These are phyloP conservation scores for Clavispora asparagi DNA, from an alignment of 805 yeast genomes.

Conservation along the genomic window DNA sequence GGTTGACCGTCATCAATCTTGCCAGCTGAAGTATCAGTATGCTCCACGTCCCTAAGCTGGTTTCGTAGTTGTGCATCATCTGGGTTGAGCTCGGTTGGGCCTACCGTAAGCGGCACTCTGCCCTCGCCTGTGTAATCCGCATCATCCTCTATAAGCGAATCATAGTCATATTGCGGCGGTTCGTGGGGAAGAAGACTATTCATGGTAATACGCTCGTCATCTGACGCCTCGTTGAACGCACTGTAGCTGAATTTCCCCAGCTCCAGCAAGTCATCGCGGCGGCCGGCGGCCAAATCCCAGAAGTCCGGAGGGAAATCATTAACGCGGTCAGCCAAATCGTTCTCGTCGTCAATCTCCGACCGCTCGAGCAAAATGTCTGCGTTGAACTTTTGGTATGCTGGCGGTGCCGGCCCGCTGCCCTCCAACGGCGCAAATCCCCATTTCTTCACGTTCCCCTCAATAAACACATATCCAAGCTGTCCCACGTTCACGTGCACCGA, in stretches of 20 bases:
- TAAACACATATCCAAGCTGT: conserved; percentile 81
- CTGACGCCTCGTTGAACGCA: conserved; percentile 36
- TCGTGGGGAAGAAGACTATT: conserved; percentile 29
- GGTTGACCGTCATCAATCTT: background rate
- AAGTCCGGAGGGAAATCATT: conserved; percentile 55
- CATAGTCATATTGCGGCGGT: conserved; percentile 36
- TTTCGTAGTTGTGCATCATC: background rate
- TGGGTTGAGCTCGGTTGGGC: background rate
- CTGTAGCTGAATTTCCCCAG: conserved; percentile 33
- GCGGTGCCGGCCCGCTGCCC: conserved; percentile 90
- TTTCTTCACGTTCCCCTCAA: conserved; percentile 88
- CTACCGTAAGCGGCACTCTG: background rate
- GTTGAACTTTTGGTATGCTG: conserved; percentile 77
- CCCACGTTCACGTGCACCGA: conserved; percentile 87
- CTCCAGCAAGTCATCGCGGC: conserved; percentile 9
- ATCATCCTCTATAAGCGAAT: background rate
- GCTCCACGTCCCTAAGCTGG: background rate
- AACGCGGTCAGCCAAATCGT: conserved; percentile 39
- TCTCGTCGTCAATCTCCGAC: conserved; percentile 48
- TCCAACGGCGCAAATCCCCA: conserved; percentile 94
- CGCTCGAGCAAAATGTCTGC: conserved; percentile 74
- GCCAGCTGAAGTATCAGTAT: no score
- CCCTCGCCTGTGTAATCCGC: background rate
- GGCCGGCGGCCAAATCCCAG: conserved; percentile 23
- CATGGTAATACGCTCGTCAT: conserved; percentile 39